A percentile compares a stretch with the other conserved stretches of the same genome.
Conservation (phyloP, 2,329 filamentous ascomycete genomes). For the Trichoderma koningiopsis region DNA sequence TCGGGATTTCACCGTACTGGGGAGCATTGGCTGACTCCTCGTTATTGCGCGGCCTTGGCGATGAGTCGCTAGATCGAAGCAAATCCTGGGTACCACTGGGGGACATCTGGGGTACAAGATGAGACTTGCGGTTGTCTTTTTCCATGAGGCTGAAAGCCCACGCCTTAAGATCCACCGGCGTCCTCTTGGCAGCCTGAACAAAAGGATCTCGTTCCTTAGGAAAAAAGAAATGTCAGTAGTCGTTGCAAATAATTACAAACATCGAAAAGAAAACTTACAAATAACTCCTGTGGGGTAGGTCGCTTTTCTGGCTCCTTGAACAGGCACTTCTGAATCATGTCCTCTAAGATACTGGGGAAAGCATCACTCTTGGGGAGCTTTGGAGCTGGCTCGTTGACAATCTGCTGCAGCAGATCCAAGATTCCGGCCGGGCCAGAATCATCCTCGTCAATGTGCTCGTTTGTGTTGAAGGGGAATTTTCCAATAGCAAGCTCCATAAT, state of each 20-base stretch:
- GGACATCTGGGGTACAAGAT: slow-evolving; percentile 78
- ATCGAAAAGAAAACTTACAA: slow-evolving; percentile 58
- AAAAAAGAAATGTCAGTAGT: slow-evolving; percentile 21
- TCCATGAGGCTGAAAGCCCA: slow-evolving; percentile 97
- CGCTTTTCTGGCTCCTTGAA: slow-evolving; percentile 86
- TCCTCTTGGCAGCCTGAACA: slow-evolving; percentile 93
- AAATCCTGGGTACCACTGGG: slow-evolving; percentile 69
- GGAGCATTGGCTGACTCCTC: slow-evolving; percentile 59
- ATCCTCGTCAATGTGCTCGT: slow-evolving; percentile 68
- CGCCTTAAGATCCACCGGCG: slow-evolving; percentile 87
- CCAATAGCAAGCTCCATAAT: slow-evolving; percentile 98
- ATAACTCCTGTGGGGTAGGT: slow-evolving; percentile 90
- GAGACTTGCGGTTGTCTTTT: slow-evolving; percentile 91
- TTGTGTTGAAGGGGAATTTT: slow-evolving; percentile 89
- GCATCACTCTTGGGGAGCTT: slow-evolving; percentile 95
- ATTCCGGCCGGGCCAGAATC: slow-evolving; percentile 91
- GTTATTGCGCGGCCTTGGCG: slow-evolving; percentile 47
- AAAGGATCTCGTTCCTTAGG: slow-evolving; percentile 85
- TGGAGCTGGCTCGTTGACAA: slow-evolving; percentile 93
- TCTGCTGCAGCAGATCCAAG: slow-evolving; percentile 92
- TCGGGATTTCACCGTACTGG: slow-evolving; percentile 72
- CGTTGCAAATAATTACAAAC: not conserved
- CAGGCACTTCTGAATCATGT: slow-evolving; percentile 96
- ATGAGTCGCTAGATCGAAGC: slow-evolving; percentile 65
- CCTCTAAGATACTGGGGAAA: slow-evolving; percentile 90